Percentiles rank a stretch among this genome's conserved stretches.
These are phyloP conservation scores for Olyra latifolia DNA, from an alignment of 176 grass and related monocot species.

Conservation along the genomic window DNA sequence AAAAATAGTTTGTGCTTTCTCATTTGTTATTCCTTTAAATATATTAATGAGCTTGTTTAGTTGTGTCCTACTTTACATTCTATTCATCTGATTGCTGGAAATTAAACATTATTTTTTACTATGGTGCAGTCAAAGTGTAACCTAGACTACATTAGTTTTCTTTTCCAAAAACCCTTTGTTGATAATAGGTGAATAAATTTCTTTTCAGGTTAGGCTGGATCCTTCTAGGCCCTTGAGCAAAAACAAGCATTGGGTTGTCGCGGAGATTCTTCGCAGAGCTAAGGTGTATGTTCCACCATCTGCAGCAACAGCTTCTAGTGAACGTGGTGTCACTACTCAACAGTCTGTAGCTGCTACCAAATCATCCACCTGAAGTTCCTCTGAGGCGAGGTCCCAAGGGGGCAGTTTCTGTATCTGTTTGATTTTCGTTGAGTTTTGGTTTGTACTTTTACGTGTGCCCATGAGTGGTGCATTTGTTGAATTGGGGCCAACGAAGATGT, in stretches of 20 bases:
- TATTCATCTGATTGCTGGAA: conserved; percentile 12
- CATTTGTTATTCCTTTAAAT: neutral
- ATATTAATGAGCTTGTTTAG: neutral
- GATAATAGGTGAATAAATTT: neutral
- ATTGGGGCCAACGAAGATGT: conserved; percentile 1
- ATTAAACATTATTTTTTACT: neutral
- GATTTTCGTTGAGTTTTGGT: neutral
- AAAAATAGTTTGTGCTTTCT: neutral
- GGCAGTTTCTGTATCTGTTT: neutral
- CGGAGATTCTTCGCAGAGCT: conserved; percentile 81
- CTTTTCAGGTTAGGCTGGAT: conserved; percentile 75
- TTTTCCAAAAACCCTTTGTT: neutral
- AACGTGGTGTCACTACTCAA: conserved; percentile 6
- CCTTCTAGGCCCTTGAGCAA: conserved; percentile 87
- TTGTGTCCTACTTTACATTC: neutral
- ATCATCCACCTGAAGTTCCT: conserved; percentile 27
- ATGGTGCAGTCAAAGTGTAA: neutral
- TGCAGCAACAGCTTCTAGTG: conserved; percentile 22
- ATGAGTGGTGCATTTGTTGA: neutral
- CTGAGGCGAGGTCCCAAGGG: neutral
- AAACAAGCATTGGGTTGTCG: conserved; percentile 72
- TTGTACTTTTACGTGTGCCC: neutral
- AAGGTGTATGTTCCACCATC: conserved; percentile 70
- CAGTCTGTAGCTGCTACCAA: conserved; percentile 14
- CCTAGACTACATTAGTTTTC: neutral